Evolutionary conservation across 495 filamentous ascomycete genomes (phyloP), one percentile per base, ranked within the genome.

Genomic region (Xylaria castorea): DNA sequence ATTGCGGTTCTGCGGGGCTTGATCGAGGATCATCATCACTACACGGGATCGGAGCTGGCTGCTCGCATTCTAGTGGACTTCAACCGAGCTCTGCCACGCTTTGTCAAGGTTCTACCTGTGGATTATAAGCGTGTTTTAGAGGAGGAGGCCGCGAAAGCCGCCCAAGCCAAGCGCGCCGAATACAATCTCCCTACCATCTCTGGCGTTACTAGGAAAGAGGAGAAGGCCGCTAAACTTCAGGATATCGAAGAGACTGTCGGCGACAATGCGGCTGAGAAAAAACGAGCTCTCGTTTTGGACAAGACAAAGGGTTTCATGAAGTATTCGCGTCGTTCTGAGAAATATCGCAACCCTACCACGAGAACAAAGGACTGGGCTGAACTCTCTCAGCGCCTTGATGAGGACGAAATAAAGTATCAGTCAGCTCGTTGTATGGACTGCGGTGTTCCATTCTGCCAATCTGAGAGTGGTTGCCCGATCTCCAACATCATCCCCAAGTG

Each of bases 401-500:
- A 98, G 81, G 97, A 99, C 78, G 96, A 97, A 84, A 89, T 99
- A 74, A 99, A 99, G 86, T 98, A 97, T 80, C 96, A 99, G 84
- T 92, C 96, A 18, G 96, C 96, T 70, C 94, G 96, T 76, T 99
- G 96, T 85, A 99, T 99, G 96, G 96, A 99, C 87, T 99, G 96
- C 75, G 96, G 96, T 90, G 95, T 99, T 78, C 96, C 96, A 5
- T 99, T 99, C 88, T 99, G 96, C 78, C 96, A 99, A 81, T 97
- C 94, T 11, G 96, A 99, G 75, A 94, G 93, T 72, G 96, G 96
- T 64, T 99, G 96, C 81, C 96, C 96, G 0, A 98, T 99, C 83
- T 97, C 93, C 77, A 99, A 99, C 85, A 98, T 99, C 82, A 99
- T 99, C 80, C 96, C 96, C 57, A 99, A 99, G 79, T 99, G 94